Conservation (phyloP, 495 filamentous ascomycete species). For the Chaetomium cochliodes region DNA sequence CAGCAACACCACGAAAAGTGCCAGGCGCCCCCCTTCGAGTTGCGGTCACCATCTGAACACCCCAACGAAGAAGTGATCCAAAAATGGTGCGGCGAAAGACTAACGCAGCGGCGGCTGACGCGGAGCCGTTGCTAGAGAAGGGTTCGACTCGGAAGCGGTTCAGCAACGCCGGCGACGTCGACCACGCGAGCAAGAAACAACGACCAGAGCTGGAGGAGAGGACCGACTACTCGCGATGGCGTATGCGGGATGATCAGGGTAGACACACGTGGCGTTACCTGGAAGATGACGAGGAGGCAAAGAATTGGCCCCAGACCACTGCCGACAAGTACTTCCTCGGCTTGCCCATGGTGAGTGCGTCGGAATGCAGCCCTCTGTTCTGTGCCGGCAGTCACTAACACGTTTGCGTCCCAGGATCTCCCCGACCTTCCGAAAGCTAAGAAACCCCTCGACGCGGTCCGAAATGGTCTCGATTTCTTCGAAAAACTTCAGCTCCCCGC, state of each 20-base stretch:
- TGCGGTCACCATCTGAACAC: background rate
- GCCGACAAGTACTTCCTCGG: constrained; percentile 86
- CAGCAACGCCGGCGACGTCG: constrained; percentile 29
- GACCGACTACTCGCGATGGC: constrained; percentile 82
- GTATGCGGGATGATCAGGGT: constrained; percentile 76
- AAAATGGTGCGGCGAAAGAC: constrained; percentile 29
- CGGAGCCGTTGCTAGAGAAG: constrained; percentile 25
- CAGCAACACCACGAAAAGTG: background rate
- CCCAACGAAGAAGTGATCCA: background rate
- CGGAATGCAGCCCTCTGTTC: constrained; percentile 2
- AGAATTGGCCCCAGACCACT: constrained; percentile 78
- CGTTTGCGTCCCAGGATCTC: constrained; percentile 55
- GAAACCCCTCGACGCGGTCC: constrained; percentile 70
- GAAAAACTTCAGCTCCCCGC: constrained; percentile 81
- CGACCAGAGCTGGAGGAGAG: constrained; percentile 41
- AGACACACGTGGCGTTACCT: constrained; percentile 94
- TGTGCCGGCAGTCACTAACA: constrained; percentile 1
- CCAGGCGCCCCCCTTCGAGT: background rate
- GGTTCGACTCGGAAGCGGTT: constrained; percentile 37
- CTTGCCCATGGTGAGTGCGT: constrained; percentile 47
- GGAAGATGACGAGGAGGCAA: constrained; percentile 67
- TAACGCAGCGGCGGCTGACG: constrained; percentile 8
- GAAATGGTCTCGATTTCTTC: constrained; percentile 87
- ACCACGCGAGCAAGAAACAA: constrained; percentile 31
- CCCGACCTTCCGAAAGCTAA: constrained; percentile 67